These are phyloP conservation scores for Acacia pycnantha DNA, from an alignment of 331 rosid genomes.

Conservation along the genomic window DNA sequence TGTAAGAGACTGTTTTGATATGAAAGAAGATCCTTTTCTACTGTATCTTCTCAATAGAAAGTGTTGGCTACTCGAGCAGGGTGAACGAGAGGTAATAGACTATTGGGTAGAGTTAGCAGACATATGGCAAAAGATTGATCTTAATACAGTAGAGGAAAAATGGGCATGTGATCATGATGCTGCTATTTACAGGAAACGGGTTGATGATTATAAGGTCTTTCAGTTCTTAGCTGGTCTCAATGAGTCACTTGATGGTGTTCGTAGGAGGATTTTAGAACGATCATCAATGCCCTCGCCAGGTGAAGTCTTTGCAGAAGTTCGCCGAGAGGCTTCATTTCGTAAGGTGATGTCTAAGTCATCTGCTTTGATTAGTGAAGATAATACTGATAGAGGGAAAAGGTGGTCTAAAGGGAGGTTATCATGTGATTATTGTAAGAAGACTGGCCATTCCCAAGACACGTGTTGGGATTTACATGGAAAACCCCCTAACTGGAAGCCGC, in stretches of 20 bases:
- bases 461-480: no score
- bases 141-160: background rate
- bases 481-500: no score
- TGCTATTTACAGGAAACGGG: background rate
- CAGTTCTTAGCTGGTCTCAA: background rate
- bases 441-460: no score
- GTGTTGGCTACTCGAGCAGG: background rate
- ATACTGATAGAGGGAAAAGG: background rate
- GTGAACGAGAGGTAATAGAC: background rate
- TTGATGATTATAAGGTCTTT: background rate
- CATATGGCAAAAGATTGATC: background rate
- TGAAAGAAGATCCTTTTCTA: background rate
- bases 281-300: background rate
- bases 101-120: background rate
- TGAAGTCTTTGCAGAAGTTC: background rate
- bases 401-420: background rate
- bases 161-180: background rate
- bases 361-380: background rate
- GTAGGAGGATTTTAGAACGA: background rate
- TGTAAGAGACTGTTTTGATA: background rate
- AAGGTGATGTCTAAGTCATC: background rate
- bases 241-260: background rate
- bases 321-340: background rate
- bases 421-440: no score
- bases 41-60: background rate